phyloP scores from a whole-genome alignment of 768 basidiomycete species.

The Podaxis sp. region DNA sequence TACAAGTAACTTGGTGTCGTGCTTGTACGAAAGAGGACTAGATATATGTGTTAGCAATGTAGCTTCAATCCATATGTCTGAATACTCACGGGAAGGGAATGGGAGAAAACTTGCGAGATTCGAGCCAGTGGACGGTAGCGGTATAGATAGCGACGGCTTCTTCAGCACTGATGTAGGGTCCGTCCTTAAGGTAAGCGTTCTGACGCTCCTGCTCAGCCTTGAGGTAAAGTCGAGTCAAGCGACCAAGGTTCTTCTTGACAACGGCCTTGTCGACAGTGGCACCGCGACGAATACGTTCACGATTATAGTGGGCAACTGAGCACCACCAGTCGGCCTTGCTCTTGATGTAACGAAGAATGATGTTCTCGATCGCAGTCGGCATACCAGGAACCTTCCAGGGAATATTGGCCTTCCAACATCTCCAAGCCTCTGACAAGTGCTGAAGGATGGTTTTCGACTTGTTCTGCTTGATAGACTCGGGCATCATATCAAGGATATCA shows the following conservation, averaged over 20 bases:
- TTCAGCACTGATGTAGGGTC: conserved; percentile 97
- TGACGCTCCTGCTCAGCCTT: conserved; percentile 99
- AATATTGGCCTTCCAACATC: conserved; percentile 96
- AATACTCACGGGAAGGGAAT: conserved; percentile 91
- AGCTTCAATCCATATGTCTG: neutral
- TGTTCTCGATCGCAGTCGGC: conserved; percentile 99
- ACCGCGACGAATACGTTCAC: conserved; percentile 94
- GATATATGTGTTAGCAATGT: conserved; percentile 1
- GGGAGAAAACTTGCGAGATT: conserved; percentile 95
- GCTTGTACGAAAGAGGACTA: conserved; percentile 95
- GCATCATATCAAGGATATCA: conserved; percentile 99
- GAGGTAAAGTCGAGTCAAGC: conserved; percentile 94
- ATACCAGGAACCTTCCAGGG: conserved; percentile 99
- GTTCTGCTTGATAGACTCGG: conserved; percentile 98
- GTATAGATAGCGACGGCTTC: conserved; percentile 99
- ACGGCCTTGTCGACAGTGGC: conserved; percentile 98
- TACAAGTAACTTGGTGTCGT: conserved; percentile 96
- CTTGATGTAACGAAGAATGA: conserved; percentile 98
- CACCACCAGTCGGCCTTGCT: conserved; percentile 99
- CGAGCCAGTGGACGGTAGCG: conserved; percentile 98
- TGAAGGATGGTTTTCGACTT: conserved; percentile 99
- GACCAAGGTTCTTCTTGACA: conserved; percentile 98
- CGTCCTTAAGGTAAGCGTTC: conserved; percentile 98
- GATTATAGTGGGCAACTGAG: conserved; percentile 97
- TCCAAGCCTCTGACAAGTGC: conserved; percentile 97